These are phyloP conservation scores for Phellopilus nigrolimitatus DNA, from an alignment of 1,284 basidiomycete species.

Conservation along the genomic window DNA sequence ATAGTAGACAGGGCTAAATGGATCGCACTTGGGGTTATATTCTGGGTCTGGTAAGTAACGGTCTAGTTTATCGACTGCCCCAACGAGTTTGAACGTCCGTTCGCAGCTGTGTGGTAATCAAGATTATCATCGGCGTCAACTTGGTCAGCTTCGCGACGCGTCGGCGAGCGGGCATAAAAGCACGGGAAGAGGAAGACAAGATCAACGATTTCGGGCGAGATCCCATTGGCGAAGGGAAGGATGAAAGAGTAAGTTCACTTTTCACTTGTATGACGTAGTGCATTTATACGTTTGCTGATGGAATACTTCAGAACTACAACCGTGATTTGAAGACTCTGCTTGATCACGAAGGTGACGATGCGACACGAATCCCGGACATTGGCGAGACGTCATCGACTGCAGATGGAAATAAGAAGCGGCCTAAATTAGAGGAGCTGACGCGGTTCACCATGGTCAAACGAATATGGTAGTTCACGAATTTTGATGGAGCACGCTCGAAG, in stretches of 20 bases:
- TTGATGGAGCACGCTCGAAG: too few species aligned
- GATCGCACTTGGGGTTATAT: constrained; percentile 58
- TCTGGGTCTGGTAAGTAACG: constrained; percentile 76
- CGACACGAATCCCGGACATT: constrained; percentile 61
- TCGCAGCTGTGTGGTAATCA: constrained; percentile 72
- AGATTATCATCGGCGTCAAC: constrained; percentile 85
- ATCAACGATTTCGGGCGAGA: constrained; percentile 83
- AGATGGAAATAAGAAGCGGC: constrained; percentile 42
- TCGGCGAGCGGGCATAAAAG: constrained; percentile 72
- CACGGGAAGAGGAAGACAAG: constrained; percentile 61
- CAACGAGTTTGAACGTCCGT: constrained; percentile 1
- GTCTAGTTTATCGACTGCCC: too few species aligned
- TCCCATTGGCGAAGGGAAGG: constrained; percentile 82
- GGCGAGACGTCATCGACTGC: constrained; percentile 47
- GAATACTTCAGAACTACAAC: constrained; percentile 75
- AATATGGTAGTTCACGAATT: constrained; percentile 60
- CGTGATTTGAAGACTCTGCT: constrained; percentile 71
- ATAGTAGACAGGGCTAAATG: constrained; percentile 56
- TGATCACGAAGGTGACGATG: constrained; percentile 65
- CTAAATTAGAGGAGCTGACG: constrained; percentile 81
- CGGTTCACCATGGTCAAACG: constrained; percentile 92
- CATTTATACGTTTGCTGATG: too few species aligned
- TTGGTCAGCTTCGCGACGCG: constrained; percentile 79
- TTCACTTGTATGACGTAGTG: too few species aligned
- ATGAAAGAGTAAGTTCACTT: constrained; percentile 78